Base-by-base conservation (phyloP, 2,329 filamentous ascomycete genomes). In the Alternaria dauci region DNA sequence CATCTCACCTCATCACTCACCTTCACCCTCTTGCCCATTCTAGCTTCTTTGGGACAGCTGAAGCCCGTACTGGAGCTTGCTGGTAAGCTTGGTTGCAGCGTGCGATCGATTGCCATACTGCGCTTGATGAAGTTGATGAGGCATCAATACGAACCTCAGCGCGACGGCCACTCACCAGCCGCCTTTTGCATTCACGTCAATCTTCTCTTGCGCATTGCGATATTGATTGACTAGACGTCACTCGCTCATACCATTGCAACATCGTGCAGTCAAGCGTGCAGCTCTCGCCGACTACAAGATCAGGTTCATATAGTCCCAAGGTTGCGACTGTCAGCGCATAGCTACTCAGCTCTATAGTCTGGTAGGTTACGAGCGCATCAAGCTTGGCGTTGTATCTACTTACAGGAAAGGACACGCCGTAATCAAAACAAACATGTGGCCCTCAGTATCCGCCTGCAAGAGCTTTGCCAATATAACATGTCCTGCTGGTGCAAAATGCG, bases 401-500 rank as follows among this genome's bases (percentile, higher is more conserved):
- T 36, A 68, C 59, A 61, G 52, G 32, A 51, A 60, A 60, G 55
- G 26, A 32, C 14, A 23, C 26, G 26, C 53, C 5, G 41, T 28
- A 42, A 41, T 9, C 34, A 23, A 3, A 41, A 11, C 48, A 59
- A 58, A 5, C 43, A 77, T 77, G 74, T 77, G 73, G 73, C 73
- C 74, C 12, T 73, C 70, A 14, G 16, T 65, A 30, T 61, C 73
- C 28, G 63, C 67, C 20, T 72, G 66, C 61, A 71, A 68, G 32
- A 63, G 63, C 50, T 76, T 76, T 55, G 62, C 63, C 39, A 69
- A 63, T 11, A 48, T 72, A 38, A 16, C 78, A 28, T 89, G 87
- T 72, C 87, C 87, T 8, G 79, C 82, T 62, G 81, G 81, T 53
- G 46, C 76, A 26, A 59, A 63, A 18, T 89, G 87, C 75, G 69